These are phyloP conservation scores for Cyanodermella asteris DNA, from an alignment of 2,329 filamentous ascomycete species.

Conservation along the genomic window DNA sequence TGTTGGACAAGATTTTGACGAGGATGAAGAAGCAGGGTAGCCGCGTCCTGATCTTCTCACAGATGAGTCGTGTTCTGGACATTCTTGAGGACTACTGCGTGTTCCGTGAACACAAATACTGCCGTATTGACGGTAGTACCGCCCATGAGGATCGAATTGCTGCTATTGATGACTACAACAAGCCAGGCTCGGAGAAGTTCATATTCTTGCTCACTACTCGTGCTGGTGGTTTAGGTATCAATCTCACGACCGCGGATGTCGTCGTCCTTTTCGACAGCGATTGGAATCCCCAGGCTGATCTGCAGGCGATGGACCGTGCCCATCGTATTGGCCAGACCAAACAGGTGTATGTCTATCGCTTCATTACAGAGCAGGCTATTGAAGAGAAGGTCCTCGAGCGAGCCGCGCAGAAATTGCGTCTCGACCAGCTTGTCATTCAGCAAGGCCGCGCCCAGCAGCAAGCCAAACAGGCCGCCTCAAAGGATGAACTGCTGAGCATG, in stretches of 20 bases:
- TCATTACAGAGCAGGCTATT: conserved; percentile 93
- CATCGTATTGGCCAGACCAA: conserved; percentile 98
- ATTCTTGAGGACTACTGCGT: conserved; percentile 98
- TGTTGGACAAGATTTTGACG: conserved; percentile 75
- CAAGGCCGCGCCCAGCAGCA: conserved; percentile 85
- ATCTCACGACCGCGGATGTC: conserved; percentile 84
- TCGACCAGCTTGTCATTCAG: conserved; percentile 94
- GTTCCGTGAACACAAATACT: conserved; percentile 86
- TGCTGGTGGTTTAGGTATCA: conserved; percentile 90
- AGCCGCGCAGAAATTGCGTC: conserved; percentile 83
- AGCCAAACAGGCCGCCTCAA: conserved; percentile 76
- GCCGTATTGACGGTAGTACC: conserved; percentile 88
- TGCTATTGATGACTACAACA: conserved; percentile 97
- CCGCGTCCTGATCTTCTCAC: conserved; percentile 94
- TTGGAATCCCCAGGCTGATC: conserved; percentile 95
- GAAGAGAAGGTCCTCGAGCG: conserved; percentile 96
- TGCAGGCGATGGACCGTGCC: conserved; percentile 96
- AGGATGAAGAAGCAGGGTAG: conserved; percentile 72
- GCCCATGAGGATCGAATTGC: conserved; percentile 95
- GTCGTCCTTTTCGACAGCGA: conserved; percentile 94
- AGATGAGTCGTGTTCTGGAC: conserved; percentile 93
- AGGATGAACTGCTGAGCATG: conserved; percentile 91
- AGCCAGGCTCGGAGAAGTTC: conserved; percentile 84
- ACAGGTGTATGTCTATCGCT: conserved; percentile 88
- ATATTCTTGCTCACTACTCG: conserved; percentile 87